Evolutionary conservation across 75 land plant species (phyloP), one percentile per base, ranked within the genome.

Genomic region (Sequoiadendron giganteum): DNA sequence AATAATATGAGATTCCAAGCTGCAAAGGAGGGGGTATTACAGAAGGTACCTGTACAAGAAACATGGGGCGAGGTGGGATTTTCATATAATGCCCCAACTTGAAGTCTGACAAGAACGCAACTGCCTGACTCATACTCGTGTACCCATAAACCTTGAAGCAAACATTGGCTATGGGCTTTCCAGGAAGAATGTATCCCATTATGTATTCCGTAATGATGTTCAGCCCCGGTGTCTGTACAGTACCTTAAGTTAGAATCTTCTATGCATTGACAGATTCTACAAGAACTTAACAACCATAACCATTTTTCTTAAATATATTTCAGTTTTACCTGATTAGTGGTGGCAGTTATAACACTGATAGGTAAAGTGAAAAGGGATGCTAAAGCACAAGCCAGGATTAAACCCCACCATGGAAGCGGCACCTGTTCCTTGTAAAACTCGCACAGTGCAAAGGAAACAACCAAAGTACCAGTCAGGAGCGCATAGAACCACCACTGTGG

Each of bases 61-160:
- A 96, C 97, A 96, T 96, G 14, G 95, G 93, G 87, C 91, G 91
- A 19, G 97, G 96, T 55, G 97, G 97, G 45, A 94, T 91, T 84
- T 96, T 96, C 97, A 95, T 94, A 91, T 95, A 95, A 43, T 95
- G 97, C 7, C 97, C 97, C 0, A 95, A 93, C 93, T 95, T 95
- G 91, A 95, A 93, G 86, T 94, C 97, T 39, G 30, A 39, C 21
- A 96, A 91, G 85, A 96, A 96, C 58, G 95, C 73, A 36, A 96
- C 89, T 9, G 96, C 97, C 75, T 97, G 43, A 42, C 43, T 42
- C 43, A 42, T 42, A 42, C 43, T 42, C 43, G 1, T 42, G 43
- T 42, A 42, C 96, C 99, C 99, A 85, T 93, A 96, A n/a, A 92
- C 92, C 86, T 97, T 96, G 90, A 97, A 97, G 91, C 95, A 90